phyloP scores from a whole-genome alignment of 108 stramenopile species.

The Skeletonema tropicum region DNA sequence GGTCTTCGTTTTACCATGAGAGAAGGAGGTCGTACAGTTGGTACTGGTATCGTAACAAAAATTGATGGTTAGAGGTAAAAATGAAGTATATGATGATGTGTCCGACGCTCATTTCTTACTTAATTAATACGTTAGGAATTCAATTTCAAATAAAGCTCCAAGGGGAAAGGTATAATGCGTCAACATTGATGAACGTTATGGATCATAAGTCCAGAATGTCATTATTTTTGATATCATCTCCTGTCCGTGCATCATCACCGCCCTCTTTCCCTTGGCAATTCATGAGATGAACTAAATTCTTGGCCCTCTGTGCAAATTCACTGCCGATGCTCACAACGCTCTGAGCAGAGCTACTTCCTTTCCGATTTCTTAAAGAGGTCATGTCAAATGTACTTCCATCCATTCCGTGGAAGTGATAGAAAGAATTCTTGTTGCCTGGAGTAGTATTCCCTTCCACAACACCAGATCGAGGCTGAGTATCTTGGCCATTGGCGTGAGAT shows the following conservation, averaged over 20 bases:
- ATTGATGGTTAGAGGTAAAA: constrained; percentile 58
- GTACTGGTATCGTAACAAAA: constrained; percentile 97
- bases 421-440: constrained; percentile 1
- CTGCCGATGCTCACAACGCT: constrained; percentile 36
- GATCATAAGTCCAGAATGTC: neutral
- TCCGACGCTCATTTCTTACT: neutral
- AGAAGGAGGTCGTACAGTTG: constrained; percentile 98
- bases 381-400: constrained; percentile 11
- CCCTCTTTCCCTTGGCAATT: constrained; percentile 33
- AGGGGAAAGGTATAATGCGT: neutral
- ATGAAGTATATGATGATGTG: neutral
- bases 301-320: constrained; percentile 46
- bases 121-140: neutral
- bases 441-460: neutral
- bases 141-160: constrained; percentile 1
- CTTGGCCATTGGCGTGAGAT: neutral
- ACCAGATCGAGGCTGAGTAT: neutral
- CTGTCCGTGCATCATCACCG: neutral
- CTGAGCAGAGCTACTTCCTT: neutral
- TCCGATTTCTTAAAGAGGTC: neutral
- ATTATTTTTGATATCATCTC: neutral
- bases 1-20: constrained; percentile 98
- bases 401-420: constrained; percentile 15
- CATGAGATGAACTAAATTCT: constrained; percentile 39
- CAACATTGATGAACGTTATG: neutral